phyloP scores from a whole-genome alignment of 1,284 basidiomycete species.

The Peniophora sp. region DNA sequence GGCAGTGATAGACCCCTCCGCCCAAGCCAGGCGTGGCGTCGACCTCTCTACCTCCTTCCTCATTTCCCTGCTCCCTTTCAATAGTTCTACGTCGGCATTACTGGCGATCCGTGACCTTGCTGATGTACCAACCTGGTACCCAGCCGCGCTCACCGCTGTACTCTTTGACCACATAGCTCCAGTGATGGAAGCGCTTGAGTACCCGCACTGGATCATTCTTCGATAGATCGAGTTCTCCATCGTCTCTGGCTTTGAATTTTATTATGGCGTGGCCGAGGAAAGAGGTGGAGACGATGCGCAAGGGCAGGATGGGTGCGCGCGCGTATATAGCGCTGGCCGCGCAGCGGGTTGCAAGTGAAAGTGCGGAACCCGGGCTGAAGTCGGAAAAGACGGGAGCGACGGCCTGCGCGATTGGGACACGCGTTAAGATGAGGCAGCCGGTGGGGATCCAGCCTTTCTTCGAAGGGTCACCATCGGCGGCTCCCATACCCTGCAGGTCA shows the following conservation, averaged over 20 bases:
- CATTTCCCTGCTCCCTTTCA: no score
- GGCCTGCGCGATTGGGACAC: constrained; percentile 70
- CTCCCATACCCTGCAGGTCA: constrained; percentile 80
- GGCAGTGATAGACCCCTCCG: no score
- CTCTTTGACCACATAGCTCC: constrained; percentile 91
- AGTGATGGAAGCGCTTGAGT: constrained; percentile 97
- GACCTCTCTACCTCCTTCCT: no score
- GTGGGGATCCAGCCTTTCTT: constrained; percentile 88
- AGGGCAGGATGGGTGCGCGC: constrained; percentile 75
- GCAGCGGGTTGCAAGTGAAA: constrained; percentile 18
- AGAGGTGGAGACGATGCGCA: constrained; percentile 86
- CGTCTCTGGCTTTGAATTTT: constrained; percentile 88
- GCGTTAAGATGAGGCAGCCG: constrained; percentile 91
- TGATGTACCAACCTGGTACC: constrained; percentile 54
- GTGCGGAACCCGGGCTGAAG: constrained; percentile 25
- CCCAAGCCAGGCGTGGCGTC: no score
- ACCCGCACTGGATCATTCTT: constrained; percentile 87
- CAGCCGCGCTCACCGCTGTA: constrained; percentile 84
- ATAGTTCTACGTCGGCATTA: no score
- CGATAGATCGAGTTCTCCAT: constrained; percentile 79
- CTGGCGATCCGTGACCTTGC: constrained; percentile 16
- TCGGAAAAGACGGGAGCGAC: constrained; percentile 67
- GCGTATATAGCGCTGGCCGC: constrained; percentile 31
- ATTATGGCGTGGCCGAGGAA: constrained; percentile 92
- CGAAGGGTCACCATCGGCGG: constrained; percentile 64